A percentile compares a stretch with the other conserved stretches of the same genome.
These are phyloP conservation scores for Colletotrichum shisoi DNA, from an alignment of 2,329 filamentous ascomycete species.

Conservation along the genomic window DNA sequence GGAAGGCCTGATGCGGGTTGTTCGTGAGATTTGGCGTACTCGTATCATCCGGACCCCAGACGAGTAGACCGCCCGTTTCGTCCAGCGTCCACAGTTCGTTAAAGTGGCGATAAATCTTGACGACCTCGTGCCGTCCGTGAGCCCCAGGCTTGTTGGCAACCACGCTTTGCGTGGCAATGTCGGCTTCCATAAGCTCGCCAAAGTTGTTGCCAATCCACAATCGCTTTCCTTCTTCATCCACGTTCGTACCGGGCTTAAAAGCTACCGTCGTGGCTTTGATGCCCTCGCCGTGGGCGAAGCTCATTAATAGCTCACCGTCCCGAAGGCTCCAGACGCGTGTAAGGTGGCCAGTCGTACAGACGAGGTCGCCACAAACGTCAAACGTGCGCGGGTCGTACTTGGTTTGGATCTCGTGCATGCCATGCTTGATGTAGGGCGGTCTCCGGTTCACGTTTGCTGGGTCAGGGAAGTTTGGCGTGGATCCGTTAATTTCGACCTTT, in stretches of 20 bases:
- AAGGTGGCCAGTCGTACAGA: slow-evolving; percentile 85
- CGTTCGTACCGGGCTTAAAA: slow-evolving; percentile 82
- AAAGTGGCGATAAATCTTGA: slow-evolving; percentile 84
- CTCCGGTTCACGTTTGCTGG: slow-evolving; percentile 83
- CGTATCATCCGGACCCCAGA: slow-evolving; percentile 81
- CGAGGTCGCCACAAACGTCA: slow-evolving; percentile 85
- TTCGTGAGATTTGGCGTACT: slow-evolving; percentile 77
- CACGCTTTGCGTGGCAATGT: slow-evolving; percentile 77
- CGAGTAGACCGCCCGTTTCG: slow-evolving; percentile 82
- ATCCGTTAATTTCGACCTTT: slow-evolving; percentile 57
- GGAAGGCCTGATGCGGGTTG: slow-evolving; percentile 75
- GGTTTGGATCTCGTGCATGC: slow-evolving; percentile 77
- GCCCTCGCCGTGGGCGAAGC: slow-evolving; percentile 82
- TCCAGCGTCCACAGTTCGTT: slow-evolving; percentile 95
- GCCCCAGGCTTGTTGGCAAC: slow-evolving; percentile 72
- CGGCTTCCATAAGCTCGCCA: slow-evolving; percentile 89
- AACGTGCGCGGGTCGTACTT: slow-evolving; percentile 88
- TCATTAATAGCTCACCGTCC: slow-evolving; percentile 83
- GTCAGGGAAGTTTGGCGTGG: slow-evolving; percentile 71
- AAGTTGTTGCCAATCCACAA: slow-evolving; percentile 90
- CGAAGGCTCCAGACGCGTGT: slow-evolving; percentile 88
- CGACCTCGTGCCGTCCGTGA: slow-evolving; percentile 80
- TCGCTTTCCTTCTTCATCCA: slow-evolving; percentile 80
- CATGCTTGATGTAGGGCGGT: slow-evolving; percentile 76
- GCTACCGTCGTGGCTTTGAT: slow-evolving; percentile 80